These are phyloP conservation scores for Leccinum arenicola DNA, from an alignment of 768 basidiomycete genomes.

Conservation along the genomic window DNA sequence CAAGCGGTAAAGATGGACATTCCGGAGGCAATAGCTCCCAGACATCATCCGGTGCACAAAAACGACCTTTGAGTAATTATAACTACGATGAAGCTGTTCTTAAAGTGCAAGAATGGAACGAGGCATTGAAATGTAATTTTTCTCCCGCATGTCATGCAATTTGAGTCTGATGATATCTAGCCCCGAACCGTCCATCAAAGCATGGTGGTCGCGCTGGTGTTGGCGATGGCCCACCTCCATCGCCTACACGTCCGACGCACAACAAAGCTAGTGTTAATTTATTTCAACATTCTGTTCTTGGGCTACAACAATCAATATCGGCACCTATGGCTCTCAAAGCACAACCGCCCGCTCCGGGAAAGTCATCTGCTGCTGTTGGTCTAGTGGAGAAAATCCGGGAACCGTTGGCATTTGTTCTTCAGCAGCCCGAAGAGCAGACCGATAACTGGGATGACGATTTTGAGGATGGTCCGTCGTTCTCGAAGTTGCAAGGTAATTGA, in stretches of 20 bases:
- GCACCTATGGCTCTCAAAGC: constrained; percentile 28
- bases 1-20: constrained; percentile 28
- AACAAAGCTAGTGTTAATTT: constrained; percentile 26
- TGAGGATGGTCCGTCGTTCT: constrained; percentile 86
- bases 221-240: constrained; percentile 40
- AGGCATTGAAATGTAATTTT: constrained; percentile 80
- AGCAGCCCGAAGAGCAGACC: constrained; percentile 79
- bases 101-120: constrained; percentile 98
- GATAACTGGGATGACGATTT: constrained; percentile 99
- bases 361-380: constrained; percentile 26
- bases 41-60: constrained; percentile 34
- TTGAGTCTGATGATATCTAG: constrained; percentile 34
- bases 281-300: constrained; percentile 33
- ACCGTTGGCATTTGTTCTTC: constrained; percentile 63
- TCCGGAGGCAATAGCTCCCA: constrained; percentile 33
- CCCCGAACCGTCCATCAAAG: constrained; percentile 73
- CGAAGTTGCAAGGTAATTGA: constrained; percentile 65
- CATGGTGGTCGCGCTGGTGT: constrained; percentile 44
- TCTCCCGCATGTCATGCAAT: constrained; percentile 15
- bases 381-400: constrained; percentile 42
- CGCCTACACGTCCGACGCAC: constrained; percentile 38
- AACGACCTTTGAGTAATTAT: constrained; percentile 68
- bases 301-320: constrained; percentile 35
- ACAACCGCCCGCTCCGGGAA: constrained; percentile 16
- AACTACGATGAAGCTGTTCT: constrained; percentile 93